Conservation (phyloP, 768 basidiomycete genomes). For the Rhizopogon vinicolor region DNA sequence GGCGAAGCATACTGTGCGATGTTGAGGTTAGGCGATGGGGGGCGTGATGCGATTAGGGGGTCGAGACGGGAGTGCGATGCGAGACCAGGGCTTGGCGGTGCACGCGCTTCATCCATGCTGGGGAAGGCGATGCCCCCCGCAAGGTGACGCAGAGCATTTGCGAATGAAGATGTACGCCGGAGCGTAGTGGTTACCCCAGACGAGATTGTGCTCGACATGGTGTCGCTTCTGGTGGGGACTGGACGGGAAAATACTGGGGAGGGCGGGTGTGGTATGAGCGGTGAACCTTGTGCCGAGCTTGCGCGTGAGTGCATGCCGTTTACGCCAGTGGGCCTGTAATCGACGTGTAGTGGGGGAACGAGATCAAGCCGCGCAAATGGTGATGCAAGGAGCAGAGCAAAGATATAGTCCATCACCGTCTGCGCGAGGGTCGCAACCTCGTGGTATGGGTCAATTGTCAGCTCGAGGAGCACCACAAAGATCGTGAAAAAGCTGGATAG, state of each 20-base stretch:
- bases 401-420: slow-evolving; percentile 88
- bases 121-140: slow-evolving; percentile 73
- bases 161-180: slow-evolving; percentile 76
- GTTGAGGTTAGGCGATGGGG: slow-evolving; percentile 77
- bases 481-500: slow-evolving; percentile 95
- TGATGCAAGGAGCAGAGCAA: slow-evolving; percentile 85
- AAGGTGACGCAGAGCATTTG: slow-evolving; percentile 66
- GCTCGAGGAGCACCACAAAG: slow-evolving; percentile 80
- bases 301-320: slow-evolving; percentile 36
- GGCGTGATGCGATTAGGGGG: slow-evolving; percentile 47
- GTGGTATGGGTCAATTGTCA: slow-evolving; percentile 89
- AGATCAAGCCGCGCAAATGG: slow-evolving; percentile 75
- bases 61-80: slow-evolving; percentile 18
- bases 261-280: slow-evolving; percentile 37
- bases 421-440: slow-evolving; percentile 91
- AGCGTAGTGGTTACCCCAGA: slow-evolving; percentile 64
- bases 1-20: slow-evolving; percentile 74
- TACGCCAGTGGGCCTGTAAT: slow-evolving; percentile 26
- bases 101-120: slow-evolving; percentile 47
- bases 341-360: slow-evolving; percentile 37
- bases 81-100: slow-evolving; percentile 29
- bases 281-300: slow-evolving; percentile 49
- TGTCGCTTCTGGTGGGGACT: slow-evolving; percentile 51
- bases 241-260: slow-evolving; percentile 48
- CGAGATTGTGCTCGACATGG: slow-evolving; percentile 55